A percentile compares a stretch with the other conserved stretches of the same genome.
Evolutionary conservation across 2,329 filamentous ascomycete species (phyloP).

Genomic region (Colletotrichum coccodes): DNA sequence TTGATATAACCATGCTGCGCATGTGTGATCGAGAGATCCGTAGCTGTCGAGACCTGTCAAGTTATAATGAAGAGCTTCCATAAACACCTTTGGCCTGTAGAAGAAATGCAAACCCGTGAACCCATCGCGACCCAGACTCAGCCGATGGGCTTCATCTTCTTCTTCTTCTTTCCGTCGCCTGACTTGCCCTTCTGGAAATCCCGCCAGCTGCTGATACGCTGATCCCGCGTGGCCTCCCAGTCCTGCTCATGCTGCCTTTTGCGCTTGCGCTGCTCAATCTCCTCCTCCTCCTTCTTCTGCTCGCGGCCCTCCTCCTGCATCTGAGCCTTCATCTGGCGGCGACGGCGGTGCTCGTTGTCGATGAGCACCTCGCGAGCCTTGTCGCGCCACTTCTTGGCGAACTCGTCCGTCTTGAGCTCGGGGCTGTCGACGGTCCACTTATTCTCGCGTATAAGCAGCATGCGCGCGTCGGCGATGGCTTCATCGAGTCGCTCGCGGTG

Average conservation of each 20-base stretch:
- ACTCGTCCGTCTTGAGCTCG: slow-evolving; percentile 86
- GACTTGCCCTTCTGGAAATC: slow-evolving; percentile 84
- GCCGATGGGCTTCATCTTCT: slow-evolving; percentile 74
- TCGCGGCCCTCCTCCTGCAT: slow-evolving; percentile 96
- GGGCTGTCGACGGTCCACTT: slow-evolving; percentile 92
- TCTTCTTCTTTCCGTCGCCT: slow-evolving; percentile 59
- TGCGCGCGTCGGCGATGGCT: slow-evolving; percentile 93
- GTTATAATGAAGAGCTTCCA: slow-evolving; percentile 10
- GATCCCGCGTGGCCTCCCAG: slow-evolving; percentile 93
- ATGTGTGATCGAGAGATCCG: slow-evolving; percentile 2
- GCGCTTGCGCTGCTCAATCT: slow-evolving; percentile 81
- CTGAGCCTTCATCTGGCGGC: slow-evolving; percentile 89
- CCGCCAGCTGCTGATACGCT: slow-evolving; percentile 93
- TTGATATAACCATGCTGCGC: slow-evolving; percentile 10
- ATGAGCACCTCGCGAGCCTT: slow-evolving; percentile 91
- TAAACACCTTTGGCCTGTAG: background rate
- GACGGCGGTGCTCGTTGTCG: slow-evolving; percentile 87
- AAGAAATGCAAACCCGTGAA: background rate
- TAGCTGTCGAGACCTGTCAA: slow-evolving; percentile 23
- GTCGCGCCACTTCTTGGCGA: slow-evolving; percentile 86
- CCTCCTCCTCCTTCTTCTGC: slow-evolving; percentile 86
- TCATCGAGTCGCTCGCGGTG: slow-evolving; percentile 88
- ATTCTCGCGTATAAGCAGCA: slow-evolving; percentile 92
- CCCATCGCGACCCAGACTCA: slow-evolving; percentile 41
- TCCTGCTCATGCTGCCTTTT: slow-evolving; percentile 93